A percentile compares a stretch with the other conserved stretches of the same genome.
Evolutionary conservation across 345 rosid species (phyloP).

Genomic region (Toxicodendron radicans): DNA sequence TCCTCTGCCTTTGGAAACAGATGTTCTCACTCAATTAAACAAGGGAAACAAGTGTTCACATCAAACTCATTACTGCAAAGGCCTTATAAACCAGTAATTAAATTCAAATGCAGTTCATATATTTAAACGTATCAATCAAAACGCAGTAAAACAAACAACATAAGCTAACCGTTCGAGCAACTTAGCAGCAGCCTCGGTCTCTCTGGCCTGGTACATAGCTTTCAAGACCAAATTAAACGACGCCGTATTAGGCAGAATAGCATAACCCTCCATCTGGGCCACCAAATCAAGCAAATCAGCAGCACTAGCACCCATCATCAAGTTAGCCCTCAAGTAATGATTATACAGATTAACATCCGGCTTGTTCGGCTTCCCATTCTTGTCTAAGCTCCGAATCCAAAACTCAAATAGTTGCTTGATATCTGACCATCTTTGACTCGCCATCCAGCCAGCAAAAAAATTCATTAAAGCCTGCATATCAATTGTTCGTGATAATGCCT

Average conservation of each 20-base stretch:
- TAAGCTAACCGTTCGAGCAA: constrained; percentile 66
- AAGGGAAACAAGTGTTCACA: background rate
- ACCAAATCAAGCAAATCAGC: constrained; percentile 72
- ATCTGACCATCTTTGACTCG: constrained; percentile 78
- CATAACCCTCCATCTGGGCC: constrained; percentile 64
- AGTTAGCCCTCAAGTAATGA: constrained; percentile 77
- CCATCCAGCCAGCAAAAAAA: constrained; percentile 70
- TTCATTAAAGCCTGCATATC: constrained; percentile 54
- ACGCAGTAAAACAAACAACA: too few relatives aligned
- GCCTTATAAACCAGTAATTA: background rate
- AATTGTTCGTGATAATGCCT: constrained; percentile 43
- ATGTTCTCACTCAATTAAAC: too few relatives aligned
- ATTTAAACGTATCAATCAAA: background rate
- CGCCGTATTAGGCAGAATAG: constrained; percentile 65
- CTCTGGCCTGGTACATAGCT: constrained; percentile 67
- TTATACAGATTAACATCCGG: constrained; percentile 76
- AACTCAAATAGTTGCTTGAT: constrained; percentile 73
- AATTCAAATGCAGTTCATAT: too few relatives aligned
- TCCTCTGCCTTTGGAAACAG: too few relatives aligned
- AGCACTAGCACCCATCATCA: constrained; percentile 62
- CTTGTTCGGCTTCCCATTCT: constrained; percentile 75
- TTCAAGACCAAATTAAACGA: constrained; percentile 78
- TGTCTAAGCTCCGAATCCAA: constrained; percentile 81
- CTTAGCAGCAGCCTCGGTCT: constrained; percentile 71
- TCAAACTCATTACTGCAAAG: background rate